These are phyloP conservation scores for Solanum gracilifrons DNA, from an alignment of 257 asterid genomes.

Conservation along the genomic window DNA sequence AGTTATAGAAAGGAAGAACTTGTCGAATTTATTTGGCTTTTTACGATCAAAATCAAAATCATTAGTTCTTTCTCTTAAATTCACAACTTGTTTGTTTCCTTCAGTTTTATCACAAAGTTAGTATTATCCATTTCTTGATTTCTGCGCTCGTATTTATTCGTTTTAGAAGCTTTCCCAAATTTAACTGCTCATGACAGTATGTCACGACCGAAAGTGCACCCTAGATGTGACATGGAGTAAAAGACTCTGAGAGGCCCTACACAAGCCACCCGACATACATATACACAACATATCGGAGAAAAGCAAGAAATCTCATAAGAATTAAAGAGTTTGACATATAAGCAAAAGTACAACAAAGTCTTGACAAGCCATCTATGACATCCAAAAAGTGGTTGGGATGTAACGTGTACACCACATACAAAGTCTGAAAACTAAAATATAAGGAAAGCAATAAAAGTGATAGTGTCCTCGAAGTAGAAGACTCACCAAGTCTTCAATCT, in stretches of 20 bases:
- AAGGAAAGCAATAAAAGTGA: not conserved
- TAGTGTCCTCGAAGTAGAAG: not conserved
- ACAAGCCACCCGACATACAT: not conserved
- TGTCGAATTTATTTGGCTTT: not conserved
- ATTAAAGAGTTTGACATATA: not conserved
- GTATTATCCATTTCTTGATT: not conserved
- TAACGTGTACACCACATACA: not conserved
- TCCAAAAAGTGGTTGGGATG: not conserved
- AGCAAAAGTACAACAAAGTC: not conserved
- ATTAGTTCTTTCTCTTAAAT: not conserved
- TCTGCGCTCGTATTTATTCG: not conserved
- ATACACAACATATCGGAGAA: not conserved
- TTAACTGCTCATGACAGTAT: not conserved
- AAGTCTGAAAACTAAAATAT: too few relatives aligned
- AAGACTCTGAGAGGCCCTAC: not conserved
- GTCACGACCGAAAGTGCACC: not conserved
- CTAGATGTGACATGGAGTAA: not conserved
- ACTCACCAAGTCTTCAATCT: not conserved
- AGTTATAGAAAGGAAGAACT: not conserved
- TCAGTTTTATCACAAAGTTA: too few relatives aligned
- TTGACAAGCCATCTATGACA: not conserved
- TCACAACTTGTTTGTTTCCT: not conserved
- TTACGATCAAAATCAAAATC: not conserved
- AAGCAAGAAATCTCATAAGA: not conserved
- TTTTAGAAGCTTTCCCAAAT: not conserved